Conservation (phyloP, 1,284 basidiomycete genomes). For the Pseudozyma flocculosa region DNA sequence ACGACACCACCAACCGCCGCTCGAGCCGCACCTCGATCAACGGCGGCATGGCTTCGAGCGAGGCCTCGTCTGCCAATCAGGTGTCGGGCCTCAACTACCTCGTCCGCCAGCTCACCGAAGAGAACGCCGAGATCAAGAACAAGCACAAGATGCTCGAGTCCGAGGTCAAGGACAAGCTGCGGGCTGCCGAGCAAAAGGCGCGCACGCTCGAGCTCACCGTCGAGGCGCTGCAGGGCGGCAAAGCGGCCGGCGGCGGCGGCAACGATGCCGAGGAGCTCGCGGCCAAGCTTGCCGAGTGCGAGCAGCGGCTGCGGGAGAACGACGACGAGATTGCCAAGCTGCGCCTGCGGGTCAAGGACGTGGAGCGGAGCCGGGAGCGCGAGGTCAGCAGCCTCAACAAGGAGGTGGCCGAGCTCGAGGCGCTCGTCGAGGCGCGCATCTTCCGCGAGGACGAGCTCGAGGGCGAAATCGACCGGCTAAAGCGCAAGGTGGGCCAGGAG, state of each 20-base stretch:
- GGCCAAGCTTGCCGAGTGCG: conserved; percentile 23
- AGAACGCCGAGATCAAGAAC: conserved; percentile 69
- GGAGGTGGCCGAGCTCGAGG: conserved; percentile 48
- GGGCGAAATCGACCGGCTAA: conserved; percentile 37
- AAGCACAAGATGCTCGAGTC: conserved; percentile 69
- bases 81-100: conserved; percentile 68
- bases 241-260: too few species aligned
- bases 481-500: conserved; percentile 17
- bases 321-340: conserved; percentile 59
- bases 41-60: conserved; percentile 62
- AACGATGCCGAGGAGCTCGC: conserved; percentile 45
- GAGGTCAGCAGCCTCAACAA: conserved; percentile 41
- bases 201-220: conserved; percentile 73
- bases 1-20: conserved; percentile 7
- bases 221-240: conserved; percentile 66
- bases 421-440: conserved; percentile 49
- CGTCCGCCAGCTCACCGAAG: conserved; percentile 80
- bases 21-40: conserved; percentile 56
- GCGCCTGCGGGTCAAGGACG: conserved; percentile 44
- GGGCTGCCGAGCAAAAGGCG: conserved; percentile 73
- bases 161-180: conserved; percentile 68
- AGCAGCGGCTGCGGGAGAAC: conserved; percentile 60
- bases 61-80: conserved; percentile 63
- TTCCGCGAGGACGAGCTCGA: conserved; percentile 48
- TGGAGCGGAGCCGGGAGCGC: conserved; percentile 48